phyloP scores from a whole-genome alignment of 1,139 yeast genomes.

The Yamadazyma sp. region DNA sequence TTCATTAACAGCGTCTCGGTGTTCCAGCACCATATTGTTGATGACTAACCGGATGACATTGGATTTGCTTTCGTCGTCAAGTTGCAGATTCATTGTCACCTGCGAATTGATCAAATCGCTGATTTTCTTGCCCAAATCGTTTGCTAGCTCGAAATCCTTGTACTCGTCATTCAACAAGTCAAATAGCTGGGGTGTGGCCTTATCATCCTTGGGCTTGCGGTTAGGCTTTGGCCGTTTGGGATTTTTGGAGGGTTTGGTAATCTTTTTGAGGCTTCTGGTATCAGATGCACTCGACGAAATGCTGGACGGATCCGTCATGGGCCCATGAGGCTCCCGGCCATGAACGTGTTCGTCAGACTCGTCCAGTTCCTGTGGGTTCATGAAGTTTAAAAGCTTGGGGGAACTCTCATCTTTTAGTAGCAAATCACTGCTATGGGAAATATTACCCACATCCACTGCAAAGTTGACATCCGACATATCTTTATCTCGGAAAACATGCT shows the following conservation, averaged over 20 bases:
- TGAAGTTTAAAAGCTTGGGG: background rate
- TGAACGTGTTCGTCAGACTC: background rate
- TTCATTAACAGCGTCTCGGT: conserved; percentile 10
- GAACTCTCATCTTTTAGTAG: background rate
- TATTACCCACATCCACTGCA: background rate
- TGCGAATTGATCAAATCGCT: conserved; percentile 12
- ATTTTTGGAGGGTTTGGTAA: background rate
- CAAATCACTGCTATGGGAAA: background rate
- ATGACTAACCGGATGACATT: conserved; percentile 10
- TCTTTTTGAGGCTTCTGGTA: background rate
- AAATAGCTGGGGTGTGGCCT: conserved; percentile 3
- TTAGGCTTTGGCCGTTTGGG: background rate
- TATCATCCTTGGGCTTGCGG: conserved; percentile 1
- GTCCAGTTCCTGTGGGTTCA: background rate
- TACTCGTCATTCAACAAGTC: conserved; percentile 8
- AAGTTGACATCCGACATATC: background rate
- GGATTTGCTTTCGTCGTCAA: conserved; percentile 13
- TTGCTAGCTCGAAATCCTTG: conserved; percentile 12
- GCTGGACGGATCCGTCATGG: background rate
- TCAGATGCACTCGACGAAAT: background rate
- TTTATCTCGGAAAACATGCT: background rate
- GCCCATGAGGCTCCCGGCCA: background rate
- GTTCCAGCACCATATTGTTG: conserved; percentile 11
- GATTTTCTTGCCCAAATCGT: conserved; percentile 9
- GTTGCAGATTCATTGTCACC: conserved; percentile 8